Evolutionary conservation across 2,329 filamentous ascomycete genomes (phyloP).

Genomic region (Pseudopithomyces maydicus): DNA sequence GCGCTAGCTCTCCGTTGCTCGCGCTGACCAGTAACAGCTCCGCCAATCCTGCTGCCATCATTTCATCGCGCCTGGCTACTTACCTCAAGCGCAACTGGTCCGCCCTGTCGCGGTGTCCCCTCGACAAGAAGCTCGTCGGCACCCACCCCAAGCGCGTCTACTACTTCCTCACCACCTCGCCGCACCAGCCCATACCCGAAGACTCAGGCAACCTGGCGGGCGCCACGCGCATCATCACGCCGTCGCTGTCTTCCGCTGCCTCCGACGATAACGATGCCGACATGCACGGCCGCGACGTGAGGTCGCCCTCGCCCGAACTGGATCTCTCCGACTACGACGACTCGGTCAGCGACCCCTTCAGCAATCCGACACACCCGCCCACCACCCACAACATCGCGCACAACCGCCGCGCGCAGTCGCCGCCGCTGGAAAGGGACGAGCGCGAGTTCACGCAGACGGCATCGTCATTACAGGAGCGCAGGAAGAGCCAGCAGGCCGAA

Average conservation of each 20-base stretch:
- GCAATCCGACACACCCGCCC: constrained; percentile 51
- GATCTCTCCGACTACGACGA: constrained; percentile 91
- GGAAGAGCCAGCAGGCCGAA: constrained; percentile 49
- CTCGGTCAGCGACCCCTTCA: constrained; percentile 63
- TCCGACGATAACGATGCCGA: constrained; percentile 72
- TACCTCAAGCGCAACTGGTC: constrained; percentile 89
- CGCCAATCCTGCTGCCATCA: constrained; percentile 91
- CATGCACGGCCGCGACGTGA: constrained; percentile 62
- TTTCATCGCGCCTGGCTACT: constrained; percentile 86
- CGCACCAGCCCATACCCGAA: constrained; percentile 80
- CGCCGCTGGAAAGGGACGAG: constrained; percentile 91
- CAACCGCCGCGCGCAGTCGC: constrained; percentile 76
- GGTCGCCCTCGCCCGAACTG: constrained; percentile 91
- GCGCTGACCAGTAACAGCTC: constrained; percentile 66
- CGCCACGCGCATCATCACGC: constrained; percentile 72
- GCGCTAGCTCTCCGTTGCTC: constrained; percentile 25
- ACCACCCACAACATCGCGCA: constrained; percentile 55
- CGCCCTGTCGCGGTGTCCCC: constrained; percentile 77
- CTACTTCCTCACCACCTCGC: constrained; percentile 91
- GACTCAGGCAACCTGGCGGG: constrained; percentile 57
- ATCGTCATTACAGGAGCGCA: constrained; percentile 73
- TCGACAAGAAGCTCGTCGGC: constrained; percentile 90
- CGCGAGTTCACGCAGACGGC: constrained; percentile 97
- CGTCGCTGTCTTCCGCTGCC: constrained; percentile 78
- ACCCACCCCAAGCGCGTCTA: constrained; percentile 94